A percentile compares a stretch with the other conserved stretches of the same genome.
phyloP scores from a whole-genome alignment of 176 grass and related monocot species.

The Aegilops bicornis region DNA sequence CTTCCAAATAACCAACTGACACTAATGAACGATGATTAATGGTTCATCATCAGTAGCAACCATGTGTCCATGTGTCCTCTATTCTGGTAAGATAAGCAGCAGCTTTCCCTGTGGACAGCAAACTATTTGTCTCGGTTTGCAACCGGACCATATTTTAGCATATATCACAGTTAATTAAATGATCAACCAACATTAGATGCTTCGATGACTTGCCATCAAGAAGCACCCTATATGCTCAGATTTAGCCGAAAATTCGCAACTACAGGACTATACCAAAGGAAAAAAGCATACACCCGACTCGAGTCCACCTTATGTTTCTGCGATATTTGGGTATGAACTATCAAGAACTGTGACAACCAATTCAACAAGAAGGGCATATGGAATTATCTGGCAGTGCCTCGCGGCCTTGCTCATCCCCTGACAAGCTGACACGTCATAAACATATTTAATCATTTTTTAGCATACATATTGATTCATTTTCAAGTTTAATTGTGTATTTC shows the following conservation, averaged over 20 bases:
- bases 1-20: not conserved
- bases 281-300: not conserved
- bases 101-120: not conserved
- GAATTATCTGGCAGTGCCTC: not conserved
- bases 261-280: not conserved
- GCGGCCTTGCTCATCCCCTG: not conserved
- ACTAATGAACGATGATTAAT: not conserved
- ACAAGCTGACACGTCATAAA: not conserved
- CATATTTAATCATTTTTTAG: not conserved
- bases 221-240: not conserved
- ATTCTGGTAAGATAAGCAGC: not conserved
- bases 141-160: not conserved
- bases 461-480: not conserved
- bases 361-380: not conserved
- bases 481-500: not conserved
- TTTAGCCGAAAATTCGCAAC: not conserved
- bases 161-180: not conserved
- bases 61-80: not conserved
- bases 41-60: not conserved
- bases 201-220: not conserved
- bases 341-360: not conserved
- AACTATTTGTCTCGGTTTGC: not conserved
- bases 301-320: not conserved
- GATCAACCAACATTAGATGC: not conserved
- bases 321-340: not conserved